A percentile compares a stretch with the other conserved stretches of the same genome.
Conservation (phyloP, 106 monocot genomes). For the Posidonia australis region DNA sequence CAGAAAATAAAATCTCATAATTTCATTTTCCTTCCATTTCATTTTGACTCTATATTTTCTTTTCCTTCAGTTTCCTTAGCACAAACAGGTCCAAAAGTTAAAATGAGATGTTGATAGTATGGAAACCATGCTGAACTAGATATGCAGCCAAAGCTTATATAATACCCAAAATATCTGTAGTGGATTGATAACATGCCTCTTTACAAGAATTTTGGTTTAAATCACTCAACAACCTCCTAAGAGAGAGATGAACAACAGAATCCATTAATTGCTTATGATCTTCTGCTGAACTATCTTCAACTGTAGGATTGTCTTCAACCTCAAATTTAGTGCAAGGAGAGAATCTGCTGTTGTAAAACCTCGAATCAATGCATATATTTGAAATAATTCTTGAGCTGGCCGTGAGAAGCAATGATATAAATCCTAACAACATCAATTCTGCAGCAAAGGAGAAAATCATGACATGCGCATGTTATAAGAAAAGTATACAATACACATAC, state of each 20-base stretch:
- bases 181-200: conserved; percentile 36
- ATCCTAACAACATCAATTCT: conserved; percentile 93
- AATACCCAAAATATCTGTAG: background rate
- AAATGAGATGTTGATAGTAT: background rate
- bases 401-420: conserved; percentile 81
- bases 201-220: conserved; percentile 33
- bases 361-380: conserved; percentile 79
- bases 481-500: no score
- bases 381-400: conserved; percentile 91
- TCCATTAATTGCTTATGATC: conserved; percentile 20
- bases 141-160: background rate
- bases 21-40: no score
- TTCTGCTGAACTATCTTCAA: conserved; percentile 15
- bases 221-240: conserved; percentile 34
- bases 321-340: conserved; percentile 73
- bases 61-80: no score
- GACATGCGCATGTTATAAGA: background rate
- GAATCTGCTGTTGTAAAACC: conserved; percentile 66
- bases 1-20: no score
- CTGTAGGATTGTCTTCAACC: conserved; percentile 26
- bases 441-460: conserved; percentile 10
- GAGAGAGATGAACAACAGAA: conserved; percentile 25
- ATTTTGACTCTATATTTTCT: no score
- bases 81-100: no score
- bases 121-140: background rate